These are phyloP conservation scores for Ceratopteris richardii DNA, from an alignment of 75 land plant genomes.

Conservation along the genomic window DNA sequence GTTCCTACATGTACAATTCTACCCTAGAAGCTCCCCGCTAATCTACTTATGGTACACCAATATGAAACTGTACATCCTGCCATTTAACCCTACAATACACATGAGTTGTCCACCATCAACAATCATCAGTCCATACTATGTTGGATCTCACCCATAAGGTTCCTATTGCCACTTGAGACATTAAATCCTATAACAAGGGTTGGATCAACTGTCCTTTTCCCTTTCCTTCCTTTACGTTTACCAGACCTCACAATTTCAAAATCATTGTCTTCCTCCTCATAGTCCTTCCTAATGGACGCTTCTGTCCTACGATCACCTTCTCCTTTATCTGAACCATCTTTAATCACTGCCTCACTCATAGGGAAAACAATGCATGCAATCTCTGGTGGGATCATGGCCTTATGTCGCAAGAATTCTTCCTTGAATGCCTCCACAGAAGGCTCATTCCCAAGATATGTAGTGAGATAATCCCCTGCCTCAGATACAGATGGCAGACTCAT, in stretches of 20 bases:
- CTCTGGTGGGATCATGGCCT: conserved; percentile 12
- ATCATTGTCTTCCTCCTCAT: not conserved
- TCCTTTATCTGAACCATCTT: not conserved
- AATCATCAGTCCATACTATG: conserved; percentile 7
- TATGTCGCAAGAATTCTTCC: conserved; percentile 22
- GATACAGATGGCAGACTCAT: conserved; percentile 18
- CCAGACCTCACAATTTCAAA: conserved; percentile 1
- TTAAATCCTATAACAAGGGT: conserved; percentile 12
- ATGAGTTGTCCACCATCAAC: no score
- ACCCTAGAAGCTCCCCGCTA: no score
- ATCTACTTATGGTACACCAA: no score
- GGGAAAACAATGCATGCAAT: conserved; percentile 6
- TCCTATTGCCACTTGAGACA: conserved; percentile 13
- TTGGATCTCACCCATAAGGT: conserved; percentile 17
- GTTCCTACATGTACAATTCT: no score
- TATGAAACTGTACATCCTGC: no score
- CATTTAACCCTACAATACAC: no score
- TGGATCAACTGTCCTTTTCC: conserved; percentile 16
- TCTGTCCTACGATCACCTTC: not conserved
- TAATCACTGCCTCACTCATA: conserved; percentile 18
- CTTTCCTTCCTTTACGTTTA: conserved; percentile 4
- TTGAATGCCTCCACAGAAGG: conserved; percentile 20
- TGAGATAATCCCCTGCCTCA: conserved; percentile 26
- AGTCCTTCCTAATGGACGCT: not conserved
- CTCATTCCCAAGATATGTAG: conserved; percentile 15